Percentiles rank a stretch among this genome's conserved stretches.
These are phyloP conservation scores for Scheffersomyces cryptocercus DNA, from an alignment of 1,139 yeast species.

Conservation along the genomic window DNA sequence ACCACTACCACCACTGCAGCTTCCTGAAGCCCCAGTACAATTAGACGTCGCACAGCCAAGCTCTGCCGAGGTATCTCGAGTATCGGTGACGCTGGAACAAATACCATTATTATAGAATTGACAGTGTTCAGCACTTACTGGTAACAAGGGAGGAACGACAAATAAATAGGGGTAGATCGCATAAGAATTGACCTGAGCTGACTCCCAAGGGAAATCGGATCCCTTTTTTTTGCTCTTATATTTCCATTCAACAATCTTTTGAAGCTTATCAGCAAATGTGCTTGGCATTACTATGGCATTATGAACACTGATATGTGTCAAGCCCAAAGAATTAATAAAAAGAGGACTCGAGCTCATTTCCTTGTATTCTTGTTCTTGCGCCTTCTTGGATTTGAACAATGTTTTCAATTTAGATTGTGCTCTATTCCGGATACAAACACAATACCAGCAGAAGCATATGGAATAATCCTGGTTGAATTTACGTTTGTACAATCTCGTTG, in stretches of 20 bases:
- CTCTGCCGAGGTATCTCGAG: constrained; percentile 2
- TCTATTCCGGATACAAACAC: constrained; percentile 12
- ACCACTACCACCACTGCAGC: background rate
- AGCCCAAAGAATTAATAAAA: constrained; percentile 7
- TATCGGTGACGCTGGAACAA: constrained; percentile 12
- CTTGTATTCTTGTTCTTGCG: background rate
- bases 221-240: background rate
- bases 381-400: constrained; percentile 4
- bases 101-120: constrained; percentile 10
- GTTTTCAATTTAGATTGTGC: constrained; percentile 6
- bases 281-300: constrained; percentile 14
- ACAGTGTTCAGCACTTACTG: constrained; percentile 7
- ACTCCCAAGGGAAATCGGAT: constrained; percentile 8
- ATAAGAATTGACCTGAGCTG: background rate
- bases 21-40: background rate
- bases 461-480: constrained; percentile 23
- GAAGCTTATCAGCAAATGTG: background rate
- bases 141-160: constrained; percentile 11
- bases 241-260: background rate
- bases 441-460: constrained; percentile 29
- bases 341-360: constrained; percentile 1
- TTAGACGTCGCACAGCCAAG: constrained; percentile 2
- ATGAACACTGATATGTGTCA: constrained; percentile 20
- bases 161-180: constrained; percentile 7
- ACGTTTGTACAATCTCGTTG: constrained; percentile 20